Evolutionary conservation across 1,284 basidiomycete genomes (phyloP).

Genomic region (Rhodotorula sp.): DNA sequence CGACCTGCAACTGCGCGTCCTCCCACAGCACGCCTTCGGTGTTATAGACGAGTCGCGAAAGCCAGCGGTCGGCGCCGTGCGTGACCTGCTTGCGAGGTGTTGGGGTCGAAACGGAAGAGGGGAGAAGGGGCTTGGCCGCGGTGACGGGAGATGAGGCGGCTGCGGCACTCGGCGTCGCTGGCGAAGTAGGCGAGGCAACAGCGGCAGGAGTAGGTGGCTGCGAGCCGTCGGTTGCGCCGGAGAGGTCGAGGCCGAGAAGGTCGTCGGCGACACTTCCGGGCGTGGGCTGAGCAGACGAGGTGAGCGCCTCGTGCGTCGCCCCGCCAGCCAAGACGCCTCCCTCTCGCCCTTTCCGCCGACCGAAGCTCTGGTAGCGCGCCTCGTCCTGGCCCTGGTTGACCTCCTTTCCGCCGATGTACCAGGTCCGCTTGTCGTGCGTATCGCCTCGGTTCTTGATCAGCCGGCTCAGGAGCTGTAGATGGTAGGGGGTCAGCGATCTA

Average conservation of each 20-base stretch:
- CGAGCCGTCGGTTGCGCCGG: neutral
- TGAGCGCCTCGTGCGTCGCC: slow-evolving; percentile 7
- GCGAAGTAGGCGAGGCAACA: slow-evolving; percentile 4
- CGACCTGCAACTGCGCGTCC: slow-evolving; percentile 91
- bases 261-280: slow-evolving; percentile 53
- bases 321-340: slow-evolving; percentile 4
- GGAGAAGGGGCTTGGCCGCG: slow-evolving; percentile 48
- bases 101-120: slow-evolving; percentile 25
- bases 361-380: slow-evolving; percentile 58
- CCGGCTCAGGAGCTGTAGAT: slow-evolving; percentile 36
- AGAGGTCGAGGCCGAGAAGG: slow-evolving; percentile 77
- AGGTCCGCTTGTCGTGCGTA: slow-evolving; percentile 82
- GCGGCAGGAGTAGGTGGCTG: neutral
- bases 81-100: slow-evolving; percentile 39
- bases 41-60: slow-evolving; percentile 75
- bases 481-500: too few species aligned
- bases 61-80: slow-evolving; percentile 62
- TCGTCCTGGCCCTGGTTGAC: slow-evolving; percentile 72
- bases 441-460: slow-evolving; percentile 40
- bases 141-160: slow-evolving; percentile 2
- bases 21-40: slow-evolving; percentile 92
- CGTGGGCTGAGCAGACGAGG: neutral
- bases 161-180: slow-evolving; percentile 1
- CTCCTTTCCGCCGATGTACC: slow-evolving; percentile 92
- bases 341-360: slow-evolving; percentile 45